A percentile compares a stretch with the other conserved stretches of the same genome.
Conservation (phyloP, 116 monocot genomes). For the Papilionanthe hybrid region DNA sequence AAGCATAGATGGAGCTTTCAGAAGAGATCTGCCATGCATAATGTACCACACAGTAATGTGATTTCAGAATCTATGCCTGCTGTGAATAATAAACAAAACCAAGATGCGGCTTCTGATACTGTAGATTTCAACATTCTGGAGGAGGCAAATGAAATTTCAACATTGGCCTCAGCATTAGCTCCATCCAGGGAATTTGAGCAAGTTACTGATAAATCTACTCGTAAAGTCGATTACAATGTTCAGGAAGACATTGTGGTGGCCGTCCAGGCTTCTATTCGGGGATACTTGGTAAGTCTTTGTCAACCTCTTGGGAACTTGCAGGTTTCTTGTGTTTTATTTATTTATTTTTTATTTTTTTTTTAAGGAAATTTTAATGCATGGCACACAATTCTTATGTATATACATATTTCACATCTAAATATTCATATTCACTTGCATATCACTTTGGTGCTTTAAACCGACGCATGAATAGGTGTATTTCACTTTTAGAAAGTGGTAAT, state of each 20-base stretch:
- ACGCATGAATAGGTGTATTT: no score
- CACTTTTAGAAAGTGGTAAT: no score
- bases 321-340: neutral
- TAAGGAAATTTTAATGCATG: no score
- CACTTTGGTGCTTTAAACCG: no score
- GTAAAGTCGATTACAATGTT: slow-evolving; percentile 1
- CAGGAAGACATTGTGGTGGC: slow-evolving; percentile 15
- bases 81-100: slow-evolving; percentile 22
- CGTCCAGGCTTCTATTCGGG: slow-evolving; percentile 33
- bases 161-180: slow-evolving; percentile 3
- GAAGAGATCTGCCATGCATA: slow-evolving; percentile 38
- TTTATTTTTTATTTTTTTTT: no score
- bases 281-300: slow-evolving; percentile 24
- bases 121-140: slow-evolving; percentile 10
- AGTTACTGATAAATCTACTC: neutral
- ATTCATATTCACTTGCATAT: no score
- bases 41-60: slow-evolving; percentile 43
- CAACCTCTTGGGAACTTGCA: neutral
- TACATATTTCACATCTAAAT: no score
- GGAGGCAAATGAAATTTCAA: slow-evolving; percentile 11
- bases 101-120: slow-evolving; percentile 10
- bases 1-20: slow-evolving; percentile 35
- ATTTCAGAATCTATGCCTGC: slow-evolving; percentile 42
- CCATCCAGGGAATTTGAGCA: slow-evolving; percentile 6
- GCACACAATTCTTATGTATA: no score